Conservation (phyloP, 148 eudicot species). For the Chenopodium formosanum region DNA sequence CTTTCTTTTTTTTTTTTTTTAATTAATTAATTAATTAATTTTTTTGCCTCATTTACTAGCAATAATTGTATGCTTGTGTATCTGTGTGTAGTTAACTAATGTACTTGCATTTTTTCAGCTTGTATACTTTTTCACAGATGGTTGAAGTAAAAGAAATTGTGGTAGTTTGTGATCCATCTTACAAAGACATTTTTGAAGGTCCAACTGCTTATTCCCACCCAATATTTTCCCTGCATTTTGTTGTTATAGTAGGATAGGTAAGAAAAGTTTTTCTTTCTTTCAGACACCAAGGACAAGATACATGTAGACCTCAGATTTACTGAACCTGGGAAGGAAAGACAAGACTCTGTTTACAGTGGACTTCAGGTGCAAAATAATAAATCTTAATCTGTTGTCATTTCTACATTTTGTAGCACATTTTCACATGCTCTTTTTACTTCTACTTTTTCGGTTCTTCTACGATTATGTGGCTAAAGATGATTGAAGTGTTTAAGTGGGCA, state of each 20-base stretch:
- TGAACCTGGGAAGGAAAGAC: conserved; percentile 96
- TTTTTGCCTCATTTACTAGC: not conserved
- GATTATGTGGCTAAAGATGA: no score
- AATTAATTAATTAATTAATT: no score
- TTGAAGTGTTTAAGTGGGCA: no score
- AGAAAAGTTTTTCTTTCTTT: conserved; percentile 13
- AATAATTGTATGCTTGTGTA: conserved; percentile 6
- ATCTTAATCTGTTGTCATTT: not conserved
- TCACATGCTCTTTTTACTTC: no score
- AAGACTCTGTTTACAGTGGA: conserved; percentile 88
- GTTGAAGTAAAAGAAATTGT: conserved; percentile 81
- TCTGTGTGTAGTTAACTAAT: conserved; percentile 18
- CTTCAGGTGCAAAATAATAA: conserved; percentile 52
- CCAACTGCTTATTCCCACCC: not conserved
- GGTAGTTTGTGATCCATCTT: conserved; percentile 98
- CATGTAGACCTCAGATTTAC: conserved; percentile 77
- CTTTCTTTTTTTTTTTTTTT: not conserved
- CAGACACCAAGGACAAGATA: conserved; percentile 63
- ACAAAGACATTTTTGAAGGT: conserved; percentile 96
- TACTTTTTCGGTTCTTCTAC: no score
- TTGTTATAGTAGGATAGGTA: conserved; percentile 9
- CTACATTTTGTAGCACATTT: not conserved
- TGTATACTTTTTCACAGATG: conserved; percentile 69
- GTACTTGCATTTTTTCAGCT: conserved; percentile 44
- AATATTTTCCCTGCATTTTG: not conserved